Percentiles rank a stretch among this genome's conserved stretches.
Evolutionary conservation across 2,329 filamentous ascomycete genomes (phyloP).

Genomic region (Pseudogymnoascus pannorum): DNA sequence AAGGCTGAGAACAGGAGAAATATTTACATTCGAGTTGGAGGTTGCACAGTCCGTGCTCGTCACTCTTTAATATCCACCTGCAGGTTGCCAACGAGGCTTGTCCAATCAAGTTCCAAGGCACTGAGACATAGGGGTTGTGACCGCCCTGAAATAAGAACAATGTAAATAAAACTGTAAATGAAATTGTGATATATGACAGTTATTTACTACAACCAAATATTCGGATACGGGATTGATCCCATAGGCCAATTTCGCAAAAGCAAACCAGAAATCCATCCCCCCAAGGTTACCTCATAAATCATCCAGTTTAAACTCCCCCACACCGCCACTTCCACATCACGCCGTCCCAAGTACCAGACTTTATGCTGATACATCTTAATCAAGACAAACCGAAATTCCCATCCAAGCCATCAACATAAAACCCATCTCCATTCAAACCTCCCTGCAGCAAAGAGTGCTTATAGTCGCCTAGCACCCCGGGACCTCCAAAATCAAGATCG

Average conservation of each 20-base stretch:
- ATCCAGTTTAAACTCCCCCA: background rate
- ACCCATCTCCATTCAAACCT: slow-evolving; percentile 14
- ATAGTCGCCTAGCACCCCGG: slow-evolving; percentile 14
- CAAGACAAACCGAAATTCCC: slow-evolving; percentile 33
- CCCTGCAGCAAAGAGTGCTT: slow-evolving; percentile 15
- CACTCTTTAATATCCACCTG: background rate
- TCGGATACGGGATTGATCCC: background rate
- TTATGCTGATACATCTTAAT: slow-evolving; percentile 8
- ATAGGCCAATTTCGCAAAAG: background rate
- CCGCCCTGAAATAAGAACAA: background rate
- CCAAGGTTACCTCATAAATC: background rate
- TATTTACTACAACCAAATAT: background rate
- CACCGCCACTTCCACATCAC: background rate
- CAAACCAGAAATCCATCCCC: background rate
- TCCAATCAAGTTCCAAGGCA: background rate
- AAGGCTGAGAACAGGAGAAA: background rate
- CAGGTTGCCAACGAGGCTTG: background rate
- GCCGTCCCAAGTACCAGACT: background rate
- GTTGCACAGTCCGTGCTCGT: background rate
- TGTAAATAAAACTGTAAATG: background rate
- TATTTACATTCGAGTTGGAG: background rate
- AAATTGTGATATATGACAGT: slow-evolving; percentile 2
- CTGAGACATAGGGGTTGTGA: background rate
- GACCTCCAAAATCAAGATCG: slow-evolving; percentile 22
- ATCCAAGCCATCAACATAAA: slow-evolving; percentile 31